Evolutionary conservation across 768 basidiomycete genomes (phyloP).

Genomic region (Baorangia bicolor): DNA sequence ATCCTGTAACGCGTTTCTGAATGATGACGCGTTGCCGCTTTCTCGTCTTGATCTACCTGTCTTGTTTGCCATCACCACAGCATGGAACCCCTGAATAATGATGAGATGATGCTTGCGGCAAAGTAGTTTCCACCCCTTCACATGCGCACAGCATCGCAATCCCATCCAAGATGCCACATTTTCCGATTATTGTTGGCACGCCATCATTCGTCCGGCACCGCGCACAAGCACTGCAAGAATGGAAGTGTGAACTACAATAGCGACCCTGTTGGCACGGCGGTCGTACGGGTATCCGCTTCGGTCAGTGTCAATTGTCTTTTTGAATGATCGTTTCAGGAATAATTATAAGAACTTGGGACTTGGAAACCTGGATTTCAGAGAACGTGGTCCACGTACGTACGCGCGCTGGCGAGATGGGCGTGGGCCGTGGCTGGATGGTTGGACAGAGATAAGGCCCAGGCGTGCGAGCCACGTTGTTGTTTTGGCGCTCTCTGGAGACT

Average conservation of each 20-base stretch:
- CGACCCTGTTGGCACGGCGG: not conserved
- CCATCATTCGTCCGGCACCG: conserved; percentile 4
- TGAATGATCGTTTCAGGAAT: not conserved
- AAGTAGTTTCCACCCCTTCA: conserved; percentile 5
- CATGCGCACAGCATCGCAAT: conserved; percentile 2
- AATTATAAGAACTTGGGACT: not conserved
- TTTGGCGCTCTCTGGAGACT: no score
- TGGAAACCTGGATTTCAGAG: not conserved
- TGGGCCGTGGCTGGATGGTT: no score
- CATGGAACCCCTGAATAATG: not conserved
- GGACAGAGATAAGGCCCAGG: no score
- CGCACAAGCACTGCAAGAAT: not conserved
- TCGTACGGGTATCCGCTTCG: not conserved
- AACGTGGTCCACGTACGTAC: no score
- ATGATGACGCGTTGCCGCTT: not conserved
- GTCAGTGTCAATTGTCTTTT: not conserved
- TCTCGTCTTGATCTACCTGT: conserved; percentile 1
- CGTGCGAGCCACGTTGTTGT: no score
- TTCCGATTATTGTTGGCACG: not conserved
- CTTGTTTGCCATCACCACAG: not conserved
- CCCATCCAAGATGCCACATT: not conserved
- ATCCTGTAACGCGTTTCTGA: not conserved
- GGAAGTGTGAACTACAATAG: not conserved
- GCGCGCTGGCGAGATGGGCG: no score
- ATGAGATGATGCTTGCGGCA: not conserved